Conservation (phyloP, 1,284 basidiomycete species). For the Ceratobasidium sp. region DNA sequence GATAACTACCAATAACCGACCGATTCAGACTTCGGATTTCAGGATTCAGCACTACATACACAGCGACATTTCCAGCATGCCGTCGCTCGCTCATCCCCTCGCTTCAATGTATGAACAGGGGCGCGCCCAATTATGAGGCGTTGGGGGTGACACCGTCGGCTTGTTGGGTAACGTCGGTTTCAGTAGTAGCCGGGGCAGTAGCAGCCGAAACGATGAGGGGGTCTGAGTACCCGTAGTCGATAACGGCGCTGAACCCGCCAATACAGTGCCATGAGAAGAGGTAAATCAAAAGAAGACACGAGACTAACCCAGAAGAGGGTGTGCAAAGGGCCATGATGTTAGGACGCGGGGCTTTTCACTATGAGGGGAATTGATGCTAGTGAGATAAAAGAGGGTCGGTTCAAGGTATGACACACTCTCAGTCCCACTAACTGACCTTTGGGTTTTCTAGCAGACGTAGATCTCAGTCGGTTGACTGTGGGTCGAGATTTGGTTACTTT, state of each 20-base stretch:
- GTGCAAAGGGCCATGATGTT: slow-evolving; percentile 21
- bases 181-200: too few relatives aligned
- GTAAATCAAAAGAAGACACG: slow-evolving; percentile 42
- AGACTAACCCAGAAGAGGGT: not conserved
- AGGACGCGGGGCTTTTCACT: slow-evolving; percentile 11
- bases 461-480: too few relatives aligned
- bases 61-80: too few relatives aligned
- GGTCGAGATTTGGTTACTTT: not conserved
- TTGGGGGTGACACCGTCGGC: too few relatives aligned
- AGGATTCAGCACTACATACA: too few relatives aligned
- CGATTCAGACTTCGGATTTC: too few relatives aligned
- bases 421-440: slow-evolving; percentile 4
- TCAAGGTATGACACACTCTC: not conserved
- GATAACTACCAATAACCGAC: too few relatives aligned
- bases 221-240: not conserved
- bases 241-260: slow-evolving; percentile 31
- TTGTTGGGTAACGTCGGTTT: too few relatives aligned
- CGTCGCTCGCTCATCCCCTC: too few relatives aligned
- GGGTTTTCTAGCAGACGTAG: too few relatives aligned
- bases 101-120: too few relatives aligned
- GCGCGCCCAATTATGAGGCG: too few relatives aligned
- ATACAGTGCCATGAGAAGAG: slow-evolving; percentile 42
- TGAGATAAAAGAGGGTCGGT: not conserved
- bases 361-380: not conserved
- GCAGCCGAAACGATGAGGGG: not conserved